Conservation (phyloP, 805 yeast species). For the Suhomyces vadensis region DNA sequence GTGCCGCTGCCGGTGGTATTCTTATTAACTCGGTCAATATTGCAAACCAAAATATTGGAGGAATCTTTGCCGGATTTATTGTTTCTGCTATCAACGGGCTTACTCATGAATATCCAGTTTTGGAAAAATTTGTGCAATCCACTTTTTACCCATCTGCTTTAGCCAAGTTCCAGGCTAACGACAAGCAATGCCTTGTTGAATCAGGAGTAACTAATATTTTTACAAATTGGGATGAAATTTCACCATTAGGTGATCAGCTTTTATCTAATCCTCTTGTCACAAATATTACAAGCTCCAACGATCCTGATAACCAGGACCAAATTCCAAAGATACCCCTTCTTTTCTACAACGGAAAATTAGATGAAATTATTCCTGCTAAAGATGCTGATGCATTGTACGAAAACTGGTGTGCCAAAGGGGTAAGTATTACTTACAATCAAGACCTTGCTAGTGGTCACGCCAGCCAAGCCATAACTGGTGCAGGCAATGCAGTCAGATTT, state of each 20-base stretch:
- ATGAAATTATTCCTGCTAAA: conserved; percentile 13
- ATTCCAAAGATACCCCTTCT: conserved; percentile 14
- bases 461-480: conserved; percentile 16
- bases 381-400: conserved; percentile 10
- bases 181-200: conserved; percentile 6
- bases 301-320: not conserved
- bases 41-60: conserved; percentile 25
- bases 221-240: not conserved
- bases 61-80: conserved; percentile 30
- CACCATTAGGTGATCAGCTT: not conserved
- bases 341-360: conserved; percentile 13
- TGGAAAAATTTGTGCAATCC: conserved; percentile 7
- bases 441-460: conserved; percentile 16
- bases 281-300: conserved; percentile 1
- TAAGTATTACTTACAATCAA: conserved; percentile 12
- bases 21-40: conserved; percentile 35
- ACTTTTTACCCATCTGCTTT: conserved; percentile 5
- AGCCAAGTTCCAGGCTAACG: not conserved
- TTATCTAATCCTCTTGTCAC: conserved; percentile 1
- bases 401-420: conserved; percentile 14
- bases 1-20: conserved; percentile 39
- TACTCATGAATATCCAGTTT: conserved; percentile 31
- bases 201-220: not conserved
- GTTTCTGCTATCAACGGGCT: conserved; percentile 33
- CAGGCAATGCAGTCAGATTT: conserved; percentile 19